A percentile compares a stretch with the other conserved stretches of the same genome.
These are phyloP conservation scores for Fusarium pseudonygamai DNA, from an alignment of 2,329 filamentous ascomycete genomes.

Conservation along the genomic window DNA sequence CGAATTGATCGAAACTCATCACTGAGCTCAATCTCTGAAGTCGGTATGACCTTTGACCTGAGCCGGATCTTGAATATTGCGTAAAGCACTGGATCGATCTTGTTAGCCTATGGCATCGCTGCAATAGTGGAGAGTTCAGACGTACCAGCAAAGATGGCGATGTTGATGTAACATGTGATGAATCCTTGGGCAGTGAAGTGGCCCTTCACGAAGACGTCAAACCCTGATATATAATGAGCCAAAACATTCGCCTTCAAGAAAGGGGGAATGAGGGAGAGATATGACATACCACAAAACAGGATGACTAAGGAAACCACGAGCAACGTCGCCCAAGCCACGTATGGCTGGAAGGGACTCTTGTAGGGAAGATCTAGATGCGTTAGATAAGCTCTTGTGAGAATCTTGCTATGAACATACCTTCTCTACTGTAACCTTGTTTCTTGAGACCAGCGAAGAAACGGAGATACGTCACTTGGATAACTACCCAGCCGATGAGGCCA, in stretches of 20 bases:
- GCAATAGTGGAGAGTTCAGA: fast-evolving
- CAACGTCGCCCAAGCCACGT: not conserved
- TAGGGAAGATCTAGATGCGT: not conserved
- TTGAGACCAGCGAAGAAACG: not conserved
- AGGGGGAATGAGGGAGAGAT: fast-evolving
- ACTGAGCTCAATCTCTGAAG: not conserved
- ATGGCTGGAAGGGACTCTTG: not conserved
- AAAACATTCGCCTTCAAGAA: fast-evolving
- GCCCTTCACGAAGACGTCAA: not conserved
- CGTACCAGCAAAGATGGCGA: not conserved
- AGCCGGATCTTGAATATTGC: not conserved
- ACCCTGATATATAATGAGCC: fast-evolving
- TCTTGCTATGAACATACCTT: fast-evolving
- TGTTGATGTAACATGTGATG: not conserved
- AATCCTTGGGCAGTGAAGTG: not conserved
- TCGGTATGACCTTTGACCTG: not conserved
- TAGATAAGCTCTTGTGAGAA: fast-evolving
- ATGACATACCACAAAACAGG: not conserved
- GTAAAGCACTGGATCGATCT: fast-evolving
- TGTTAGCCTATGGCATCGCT: fast-evolving
- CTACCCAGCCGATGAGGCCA: not conserved
- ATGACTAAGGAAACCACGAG: not conserved
- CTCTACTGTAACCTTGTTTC: not conserved
- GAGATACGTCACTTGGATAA: not conserved
- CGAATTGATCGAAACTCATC: not conserved